Base-by-base conservation (phyloP, 169 alveolate species). In the Hammondia hammondi region DNA sequence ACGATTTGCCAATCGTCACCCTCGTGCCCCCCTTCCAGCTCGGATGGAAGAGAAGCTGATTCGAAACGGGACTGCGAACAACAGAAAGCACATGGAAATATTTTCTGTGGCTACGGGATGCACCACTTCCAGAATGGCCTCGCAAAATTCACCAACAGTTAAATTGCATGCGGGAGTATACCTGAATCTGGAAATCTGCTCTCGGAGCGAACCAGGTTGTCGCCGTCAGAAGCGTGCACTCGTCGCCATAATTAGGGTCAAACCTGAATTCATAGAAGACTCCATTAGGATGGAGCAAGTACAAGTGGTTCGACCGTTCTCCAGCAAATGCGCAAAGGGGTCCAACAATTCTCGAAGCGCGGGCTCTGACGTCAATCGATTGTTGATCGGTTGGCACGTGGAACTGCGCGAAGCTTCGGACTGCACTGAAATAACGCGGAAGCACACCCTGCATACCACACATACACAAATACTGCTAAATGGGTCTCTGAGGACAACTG, bases 1-100 rank as follows among this genome's bases (percentile, higher is more conserved):
- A 93, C 90, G 72, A 93, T 85, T 84, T 93, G 95, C 95, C 95
- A 93, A 39, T 93, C 93, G 39, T 93, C 95, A 32, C 95, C 95
- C 7, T 57, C 95, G 71, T 93, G 95, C 10, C 95, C 95, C 7
- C 95, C 95, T 46, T 93, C 95, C 12, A 93, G 82, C 61, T 87
- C 95, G n/a, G 95, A 93, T 10, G 93, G 95, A n/a, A 93, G 85
- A 4, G 95, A 70, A 5, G 81, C 93, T 17, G 91, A 39, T 27
- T 67, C 89, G 39, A 88, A 48, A 43, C 52, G 93, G 43, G 95
- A 85, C 95, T 93, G 93, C 88, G 45, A 27, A 72, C 21, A 21
- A 48, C 24, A 27, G 17, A 9, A 82, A 43, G 35, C 71, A 82
- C 57, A 82, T n/a, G 32, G 77, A 27, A 67, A 27, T 67, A 67